phyloP scores from a whole-genome alignment of 164 flowering plant genomes.

The Annona squamosa region DNA sequence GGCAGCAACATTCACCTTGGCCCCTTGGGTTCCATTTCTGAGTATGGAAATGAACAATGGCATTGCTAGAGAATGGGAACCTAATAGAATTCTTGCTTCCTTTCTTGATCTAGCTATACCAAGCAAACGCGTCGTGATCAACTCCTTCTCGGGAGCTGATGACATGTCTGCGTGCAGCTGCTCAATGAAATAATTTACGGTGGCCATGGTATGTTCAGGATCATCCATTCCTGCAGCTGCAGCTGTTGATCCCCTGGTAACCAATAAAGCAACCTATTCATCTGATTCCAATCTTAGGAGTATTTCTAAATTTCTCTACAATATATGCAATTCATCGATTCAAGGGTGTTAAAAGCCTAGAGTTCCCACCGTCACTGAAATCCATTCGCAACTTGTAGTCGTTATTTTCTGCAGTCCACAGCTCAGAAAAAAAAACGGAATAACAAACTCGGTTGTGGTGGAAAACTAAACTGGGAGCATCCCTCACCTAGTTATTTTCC shows the following conservation, averaged over 20 bases:
- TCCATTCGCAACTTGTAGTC: no score
- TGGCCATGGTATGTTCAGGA: slow-evolving; percentile 53
- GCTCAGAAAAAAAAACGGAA: no score
- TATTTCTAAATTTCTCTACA: no score
- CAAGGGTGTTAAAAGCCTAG: no score
- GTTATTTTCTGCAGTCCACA: no score
- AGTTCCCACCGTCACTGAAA: no score
- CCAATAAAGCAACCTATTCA: background rate
- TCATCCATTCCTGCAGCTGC: slow-evolving; percentile 53
- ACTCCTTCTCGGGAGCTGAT: slow-evolving; percentile 72
- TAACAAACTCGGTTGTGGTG: no score
- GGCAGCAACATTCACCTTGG: slow-evolving; percentile 71
- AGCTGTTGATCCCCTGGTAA: slow-evolving; percentile 48
- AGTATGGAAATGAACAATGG: slow-evolving; percentile 71
- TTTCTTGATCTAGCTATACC: slow-evolving; percentile 57
- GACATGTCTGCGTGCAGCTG: slow-evolving; percentile 70
- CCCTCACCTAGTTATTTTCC: no score
- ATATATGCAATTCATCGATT: no score
- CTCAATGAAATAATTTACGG: slow-evolving; percentile 68
- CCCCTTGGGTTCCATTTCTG: slow-evolving; percentile 53
- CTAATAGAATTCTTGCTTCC: slow-evolving; percentile 66
- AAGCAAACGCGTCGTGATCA: slow-evolving; percentile 66
- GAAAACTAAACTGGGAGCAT: no score
- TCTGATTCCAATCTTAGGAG: background rate
- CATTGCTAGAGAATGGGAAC: slow-evolving; percentile 80